phyloP scores from a whole-genome alignment of 2,329 filamentous ascomycete species.

The Penicillium hesseltinei region DNA sequence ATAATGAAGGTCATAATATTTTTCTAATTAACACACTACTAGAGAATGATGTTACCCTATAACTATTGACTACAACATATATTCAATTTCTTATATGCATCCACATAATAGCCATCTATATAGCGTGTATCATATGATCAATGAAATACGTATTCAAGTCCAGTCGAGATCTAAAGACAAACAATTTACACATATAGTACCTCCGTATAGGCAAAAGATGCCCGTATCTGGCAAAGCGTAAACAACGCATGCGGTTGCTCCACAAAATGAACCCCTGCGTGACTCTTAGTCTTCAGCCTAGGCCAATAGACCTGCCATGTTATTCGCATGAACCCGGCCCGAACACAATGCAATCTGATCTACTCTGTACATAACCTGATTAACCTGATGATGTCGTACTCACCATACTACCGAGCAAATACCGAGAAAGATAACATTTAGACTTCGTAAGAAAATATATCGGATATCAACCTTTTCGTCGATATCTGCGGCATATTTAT shows the following conservation, averaged over 20 bases:
- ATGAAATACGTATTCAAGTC: not conserved
- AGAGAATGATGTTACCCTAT: not conserved
- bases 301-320: not conserved
- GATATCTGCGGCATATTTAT: not conserved
- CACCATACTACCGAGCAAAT: not conserved
- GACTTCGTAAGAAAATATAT: conserved; percentile 17
- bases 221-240: not conserved
- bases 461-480: conserved; percentile 2
- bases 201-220: not conserved
- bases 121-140: not conserved
- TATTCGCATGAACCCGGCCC: conserved; percentile 11
- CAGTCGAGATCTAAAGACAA: not conserved
- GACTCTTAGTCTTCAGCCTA: not conserved
- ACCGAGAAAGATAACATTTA: not conserved
- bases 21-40: not conserved
- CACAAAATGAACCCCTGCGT: conserved; percentile 4
- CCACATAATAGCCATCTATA: not conserved
- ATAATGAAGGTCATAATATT: not conserved
- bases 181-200: not conserved
- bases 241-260: conserved; percentile 6
- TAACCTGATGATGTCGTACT: not conserved
- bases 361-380: not conserved
- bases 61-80: not conserved
- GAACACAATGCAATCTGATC: conserved; percentile 5
- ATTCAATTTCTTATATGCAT: not conserved